Base-by-base conservation (phyloP, 371 early-diverging fungal species). In the Mucor lusitanicus region DNA sequence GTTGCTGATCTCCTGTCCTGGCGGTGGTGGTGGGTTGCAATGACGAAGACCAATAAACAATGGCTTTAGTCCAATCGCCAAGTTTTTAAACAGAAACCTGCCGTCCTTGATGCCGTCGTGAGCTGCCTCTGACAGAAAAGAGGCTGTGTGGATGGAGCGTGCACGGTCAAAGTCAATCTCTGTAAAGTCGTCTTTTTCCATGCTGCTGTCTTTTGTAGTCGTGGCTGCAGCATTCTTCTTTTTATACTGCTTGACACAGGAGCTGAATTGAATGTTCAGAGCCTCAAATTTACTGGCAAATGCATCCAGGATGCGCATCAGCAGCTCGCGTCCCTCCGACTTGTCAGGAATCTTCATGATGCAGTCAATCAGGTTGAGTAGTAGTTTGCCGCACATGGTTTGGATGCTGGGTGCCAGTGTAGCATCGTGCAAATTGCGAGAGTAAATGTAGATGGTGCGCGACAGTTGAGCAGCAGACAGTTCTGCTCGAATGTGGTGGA, bases 351-450 rank as follows among this genome's bases (percentile, higher is more conserved):
- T 89, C 65, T 83, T 87, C 59, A 88, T 87, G 65, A 95, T 91
- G 70, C 92, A 90, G 56, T 98, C 98, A 23, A 95, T 90, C 42
- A 97, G 74, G 71, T 95, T 95, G 39, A 96, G 77, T n/a, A 99
- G 79, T 30, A 99, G 75, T 70, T 97, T 98, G 55, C 92, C 92
- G 67, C 98, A 97, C 94, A 98, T 95, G 1, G 95, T 96, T 72
- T 97, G 97, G 58, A 98, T 95, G 65, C 91, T 92, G 6, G 93
- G 89, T 30, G 94, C 89, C 48, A 98, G 82, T 17, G 88, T 86
- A 8, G 88, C 86, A 72, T 99, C 99, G 68, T 97, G 97, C 48
- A 98, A 78, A 71, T 95, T 94, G 23, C 90, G 85, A 2, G 95
- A 90, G 77, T 97, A 98, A 25, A 96, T 92, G 63, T 92, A 88